These are phyloP conservation scores for Garcia nutans DNA, from an alignment of 345 rosid genomes.

Conservation along the genomic window DNA sequence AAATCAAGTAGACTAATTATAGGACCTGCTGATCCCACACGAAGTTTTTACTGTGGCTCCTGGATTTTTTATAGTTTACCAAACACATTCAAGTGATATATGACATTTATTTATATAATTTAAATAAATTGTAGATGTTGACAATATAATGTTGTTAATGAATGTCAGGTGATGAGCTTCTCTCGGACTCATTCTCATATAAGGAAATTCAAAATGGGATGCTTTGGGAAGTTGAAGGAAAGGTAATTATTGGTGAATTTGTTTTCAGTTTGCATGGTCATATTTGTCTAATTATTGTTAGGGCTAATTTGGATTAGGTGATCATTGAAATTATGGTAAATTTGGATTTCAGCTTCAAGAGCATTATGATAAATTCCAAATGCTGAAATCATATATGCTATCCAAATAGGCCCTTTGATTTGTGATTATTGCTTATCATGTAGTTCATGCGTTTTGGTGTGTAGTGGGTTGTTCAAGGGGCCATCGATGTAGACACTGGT, in stretches of 20 bases:
- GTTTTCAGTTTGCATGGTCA: neutral
- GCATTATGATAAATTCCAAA: too few species aligned
- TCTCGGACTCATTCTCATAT: conserved; percentile 91
- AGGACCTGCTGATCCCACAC: neutral
- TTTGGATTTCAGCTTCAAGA: too few species aligned
- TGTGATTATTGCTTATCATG: neutral
- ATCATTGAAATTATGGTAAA: too few species aligned
- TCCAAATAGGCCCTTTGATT: too few species aligned
- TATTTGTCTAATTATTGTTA: neutral
- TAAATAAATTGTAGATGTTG: neutral
- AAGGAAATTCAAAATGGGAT: conserved; percentile 71
- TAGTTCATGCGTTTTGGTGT: neutral
- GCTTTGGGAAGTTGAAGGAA: conserved; percentile 94
- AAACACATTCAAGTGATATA: too few species aligned
- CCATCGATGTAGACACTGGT: conserved; percentile 77
- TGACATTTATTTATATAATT: neutral
- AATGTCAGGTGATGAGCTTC: conserved; percentile 49
- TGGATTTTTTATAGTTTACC: neutral
- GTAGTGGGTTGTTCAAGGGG: conserved; percentile 86
- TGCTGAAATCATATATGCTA: too few species aligned
- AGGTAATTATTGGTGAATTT: conserved; percentile 38
- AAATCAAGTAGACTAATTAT: too few species aligned
- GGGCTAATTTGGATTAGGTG: neutral
- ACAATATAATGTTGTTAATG: neutral
- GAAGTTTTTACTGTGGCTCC: neutral